A percentile compares a stretch with the other conserved stretches of the same genome.
Evolutionary conservation across 129 eudicot genomes (phyloP).

Genomic region (Lactuca sativa): DNA sequence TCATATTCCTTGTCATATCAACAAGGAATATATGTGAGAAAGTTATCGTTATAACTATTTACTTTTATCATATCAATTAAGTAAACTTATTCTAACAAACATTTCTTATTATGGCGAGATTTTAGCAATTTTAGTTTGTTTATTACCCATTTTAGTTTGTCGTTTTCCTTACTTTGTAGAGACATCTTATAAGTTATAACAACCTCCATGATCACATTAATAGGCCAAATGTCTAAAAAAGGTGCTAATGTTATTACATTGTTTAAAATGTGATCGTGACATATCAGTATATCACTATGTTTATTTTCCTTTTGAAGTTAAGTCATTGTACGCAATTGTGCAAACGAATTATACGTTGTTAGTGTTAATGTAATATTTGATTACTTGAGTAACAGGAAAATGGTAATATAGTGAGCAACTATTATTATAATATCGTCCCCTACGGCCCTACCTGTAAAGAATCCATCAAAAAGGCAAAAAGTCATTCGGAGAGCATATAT

Average conservation of each 20-base stretch:
- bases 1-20: neutral
- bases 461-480: neutral
- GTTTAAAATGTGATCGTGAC: neutral
- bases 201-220: neutral
- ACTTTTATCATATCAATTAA: no score
- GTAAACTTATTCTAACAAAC: neutral
- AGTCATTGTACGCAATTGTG: neutral
- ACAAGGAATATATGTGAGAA: neutral
- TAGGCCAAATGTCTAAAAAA: neutral
- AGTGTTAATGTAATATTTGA: neutral
- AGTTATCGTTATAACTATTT: neutral
- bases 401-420: neutral
- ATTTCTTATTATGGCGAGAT: neutral
- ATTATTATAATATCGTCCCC: neutral
- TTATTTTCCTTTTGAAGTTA: neutral
- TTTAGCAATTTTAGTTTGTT: neutral
- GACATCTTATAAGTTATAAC: neutral
- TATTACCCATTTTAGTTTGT: neutral
- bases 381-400: no score
- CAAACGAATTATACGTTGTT: neutral
- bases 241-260: neutral
- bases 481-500: constrained; percentile 1
- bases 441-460: neutral
- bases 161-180: neutral
- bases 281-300: neutral